Evolutionary conservation across 116 monocot species (phyloP).

Genomic region (Iris pallida): DNA sequence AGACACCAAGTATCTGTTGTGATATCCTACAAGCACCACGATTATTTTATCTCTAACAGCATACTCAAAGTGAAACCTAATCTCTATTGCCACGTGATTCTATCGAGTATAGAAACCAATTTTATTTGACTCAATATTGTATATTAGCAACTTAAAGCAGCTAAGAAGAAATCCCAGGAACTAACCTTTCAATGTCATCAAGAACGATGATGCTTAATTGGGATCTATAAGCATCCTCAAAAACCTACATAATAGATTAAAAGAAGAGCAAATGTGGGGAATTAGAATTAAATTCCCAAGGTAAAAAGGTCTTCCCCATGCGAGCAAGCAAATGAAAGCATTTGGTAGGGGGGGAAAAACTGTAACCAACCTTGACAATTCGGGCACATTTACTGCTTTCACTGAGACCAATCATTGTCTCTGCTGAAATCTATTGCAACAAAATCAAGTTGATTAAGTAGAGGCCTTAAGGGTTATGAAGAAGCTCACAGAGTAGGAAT

Average conservation of each 20-base stretch:
- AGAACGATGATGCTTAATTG: slow-evolving; percentile 91
- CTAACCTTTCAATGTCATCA: slow-evolving; percentile 97
- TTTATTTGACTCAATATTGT: too few species aligned
- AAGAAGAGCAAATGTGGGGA: neutral
- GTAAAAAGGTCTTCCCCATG: neutral
- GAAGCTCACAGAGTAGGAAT: slow-evolving; percentile 1
- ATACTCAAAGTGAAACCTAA: too few species aligned
- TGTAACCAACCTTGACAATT: slow-evolving; percentile 72
- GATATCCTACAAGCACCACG: too few species aligned
- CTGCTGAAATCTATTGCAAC: slow-evolving; percentile 72
- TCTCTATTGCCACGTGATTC: too few species aligned
- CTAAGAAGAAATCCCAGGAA: slow-evolving; percentile 7
- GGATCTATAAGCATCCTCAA: slow-evolving; percentile 99
- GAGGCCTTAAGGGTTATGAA: neutral
- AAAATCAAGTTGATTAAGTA: neutral
- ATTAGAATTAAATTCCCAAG: neutral
- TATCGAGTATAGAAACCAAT: too few species aligned
- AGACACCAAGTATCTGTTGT: too few species aligned
- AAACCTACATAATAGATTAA: slow-evolving; percentile 49
- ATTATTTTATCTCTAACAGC: too few species aligned
- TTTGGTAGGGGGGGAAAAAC: neutral
- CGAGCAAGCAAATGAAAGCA: neutral
- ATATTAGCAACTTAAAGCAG: neutral
- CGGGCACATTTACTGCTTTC: slow-evolving; percentile 90
- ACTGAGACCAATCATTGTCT: slow-evolving; percentile 91